phyloP scores from a whole-genome alignment of 108 stramenopile genomes.

The Skeletonema marinoi region DNA sequence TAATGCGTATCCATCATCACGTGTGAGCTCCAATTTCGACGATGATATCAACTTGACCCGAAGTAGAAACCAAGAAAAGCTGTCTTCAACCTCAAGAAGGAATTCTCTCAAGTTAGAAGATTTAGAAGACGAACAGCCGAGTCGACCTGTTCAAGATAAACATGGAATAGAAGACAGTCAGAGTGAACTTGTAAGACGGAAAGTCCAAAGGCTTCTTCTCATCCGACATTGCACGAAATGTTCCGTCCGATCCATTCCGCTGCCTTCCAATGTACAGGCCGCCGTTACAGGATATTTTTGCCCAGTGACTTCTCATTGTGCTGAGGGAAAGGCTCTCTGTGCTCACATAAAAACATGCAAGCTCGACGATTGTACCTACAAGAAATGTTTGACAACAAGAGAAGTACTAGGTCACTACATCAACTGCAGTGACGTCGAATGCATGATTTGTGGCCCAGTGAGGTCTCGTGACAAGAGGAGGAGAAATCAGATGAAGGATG shows the following conservation, averaged over 20 bases:
- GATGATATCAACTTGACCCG: background rate
- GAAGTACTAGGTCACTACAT: conserved; percentile 42
- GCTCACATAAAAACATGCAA: conserved; percentile 34
- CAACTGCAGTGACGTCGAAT: conserved; percentile 11
- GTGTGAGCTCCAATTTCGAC: background rate
- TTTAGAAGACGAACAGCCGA: background rate
- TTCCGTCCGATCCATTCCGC: conserved; percentile 1
- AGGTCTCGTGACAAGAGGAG: conserved; percentile 9
- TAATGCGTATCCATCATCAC: background rate
- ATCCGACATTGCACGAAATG: conserved; percentile 41
- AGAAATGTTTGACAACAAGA: conserved; percentile 31
- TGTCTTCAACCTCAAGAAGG: background rate
- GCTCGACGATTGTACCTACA: conserved; percentile 18
- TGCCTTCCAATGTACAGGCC: background rate
- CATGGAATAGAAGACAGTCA: background rate
- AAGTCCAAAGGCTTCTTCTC: conserved; percentile 43
- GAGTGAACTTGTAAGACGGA: conserved; percentile 18
- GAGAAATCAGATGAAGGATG: conserved; percentile 2
- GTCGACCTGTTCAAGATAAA: background rate
- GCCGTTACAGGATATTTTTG: conserved; percentile 5
- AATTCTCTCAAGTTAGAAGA: background rate
- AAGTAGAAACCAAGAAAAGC: background rate
- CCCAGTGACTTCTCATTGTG: conserved; percentile 38
- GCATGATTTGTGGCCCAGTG: conserved; percentile 39
- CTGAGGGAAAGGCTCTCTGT: conserved; percentile 30